phyloP scores from a whole-genome alignment of 176 grass and related monocot genomes.

The Lolium multiflorum region DNA sequence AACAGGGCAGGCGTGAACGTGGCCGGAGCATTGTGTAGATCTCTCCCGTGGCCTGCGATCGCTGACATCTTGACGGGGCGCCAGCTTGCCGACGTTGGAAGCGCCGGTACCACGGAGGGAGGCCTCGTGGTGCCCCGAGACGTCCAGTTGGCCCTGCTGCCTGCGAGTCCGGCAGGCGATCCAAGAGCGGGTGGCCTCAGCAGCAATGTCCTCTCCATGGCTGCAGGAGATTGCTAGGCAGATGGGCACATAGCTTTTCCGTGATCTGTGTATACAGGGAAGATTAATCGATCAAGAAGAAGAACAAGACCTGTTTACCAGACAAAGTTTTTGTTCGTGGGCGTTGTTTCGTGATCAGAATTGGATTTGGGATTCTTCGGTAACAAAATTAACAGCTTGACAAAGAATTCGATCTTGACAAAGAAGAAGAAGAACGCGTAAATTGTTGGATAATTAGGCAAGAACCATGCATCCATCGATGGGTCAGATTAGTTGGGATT shows the following conservation, averaged over 20 bases:
- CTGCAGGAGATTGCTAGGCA: not conserved
- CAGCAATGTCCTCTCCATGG: conserved; percentile 20
- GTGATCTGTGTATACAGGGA: not conserved
- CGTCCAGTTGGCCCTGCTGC: not conserved
- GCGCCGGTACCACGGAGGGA: not conserved
- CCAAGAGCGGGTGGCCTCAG: not conserved
- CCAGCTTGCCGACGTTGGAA: not conserved
- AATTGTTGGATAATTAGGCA: too few relatives aligned
- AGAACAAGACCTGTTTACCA: not conserved
- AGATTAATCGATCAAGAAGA: conserved; percentile 9
- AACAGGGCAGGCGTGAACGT: not conserved
- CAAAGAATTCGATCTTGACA: not conserved
- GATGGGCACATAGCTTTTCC: not conserved
- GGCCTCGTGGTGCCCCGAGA: not conserved
- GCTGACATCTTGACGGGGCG: conserved; percentile 25
- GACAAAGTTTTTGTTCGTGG: not conserved
- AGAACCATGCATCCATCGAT: not conserved
- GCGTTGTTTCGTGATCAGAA: not conserved
- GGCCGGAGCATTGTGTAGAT: not conserved
- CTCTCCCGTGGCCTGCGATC: not conserved
- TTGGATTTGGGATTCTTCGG: not conserved
- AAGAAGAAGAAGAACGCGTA: not conserved
- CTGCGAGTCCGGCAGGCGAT: not conserved
- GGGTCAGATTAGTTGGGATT: not conserved
- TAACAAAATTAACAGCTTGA: not conserved